A percentile compares a stretch with the other conserved stretches of the same genome.
phyloP scores from a whole-genome alignment of 2,329 filamentous ascomycete species.

The Fusarium keratoplasticum region DNA sequence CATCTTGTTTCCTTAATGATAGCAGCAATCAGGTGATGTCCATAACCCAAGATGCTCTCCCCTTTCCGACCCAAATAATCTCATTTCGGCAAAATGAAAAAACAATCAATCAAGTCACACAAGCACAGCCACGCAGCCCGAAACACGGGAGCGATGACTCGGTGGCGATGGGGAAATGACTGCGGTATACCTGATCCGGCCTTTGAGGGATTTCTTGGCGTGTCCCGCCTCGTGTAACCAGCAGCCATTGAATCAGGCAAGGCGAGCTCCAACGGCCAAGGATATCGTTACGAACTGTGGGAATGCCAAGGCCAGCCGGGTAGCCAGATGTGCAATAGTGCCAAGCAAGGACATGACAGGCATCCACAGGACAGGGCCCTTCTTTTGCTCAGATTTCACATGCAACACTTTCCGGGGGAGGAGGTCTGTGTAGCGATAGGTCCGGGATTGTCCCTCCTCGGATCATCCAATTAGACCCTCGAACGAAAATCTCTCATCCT shows the following conservation, averaged over 20 bases:
- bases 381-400: not conserved
- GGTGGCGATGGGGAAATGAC: not conserved
- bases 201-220: not conserved
- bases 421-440: not conserved
- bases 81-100: too few relatives aligned
- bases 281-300: not conserved
- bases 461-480: not conserved
- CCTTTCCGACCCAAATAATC: too few relatives aligned
- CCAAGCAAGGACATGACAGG: not conserved
- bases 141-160: not conserved
- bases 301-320: not conserved
- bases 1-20: too few relatives aligned
- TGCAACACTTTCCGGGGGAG: not conserved
- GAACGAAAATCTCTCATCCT: not conserved
- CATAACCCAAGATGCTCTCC: too few relatives aligned
- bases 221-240: not conserved
- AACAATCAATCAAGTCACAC: not conserved
- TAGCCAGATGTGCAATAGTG: not conserved
- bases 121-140: not conserved
- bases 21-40: too few relatives aligned
- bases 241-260: not conserved
- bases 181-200: not conserved
- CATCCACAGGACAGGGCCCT: not conserved
- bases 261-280: not conserved
- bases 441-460: not conserved